Conservation (phyloP, 768 basidiomycete genomes). For the Omphalotus guepiniiformis region DNA sequence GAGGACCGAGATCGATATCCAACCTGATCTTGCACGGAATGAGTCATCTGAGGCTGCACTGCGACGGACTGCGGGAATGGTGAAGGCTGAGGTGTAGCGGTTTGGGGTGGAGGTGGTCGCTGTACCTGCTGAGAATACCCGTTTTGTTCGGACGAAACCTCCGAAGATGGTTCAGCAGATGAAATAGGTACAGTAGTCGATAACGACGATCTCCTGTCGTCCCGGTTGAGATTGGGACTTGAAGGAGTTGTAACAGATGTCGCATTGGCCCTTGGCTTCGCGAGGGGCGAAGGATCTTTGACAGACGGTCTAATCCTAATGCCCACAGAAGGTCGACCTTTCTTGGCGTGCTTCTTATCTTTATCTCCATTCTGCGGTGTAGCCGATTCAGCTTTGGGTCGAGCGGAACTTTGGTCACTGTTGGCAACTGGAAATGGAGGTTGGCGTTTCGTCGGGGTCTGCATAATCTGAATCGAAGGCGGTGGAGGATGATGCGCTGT, state of each 20-base stretch:
- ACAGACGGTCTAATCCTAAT: slow-evolving; percentile 1
- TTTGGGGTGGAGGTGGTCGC: background rate
- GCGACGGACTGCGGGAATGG: slow-evolving; percentile 3
- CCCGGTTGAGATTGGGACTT: background rate
- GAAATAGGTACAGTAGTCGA: background rate
- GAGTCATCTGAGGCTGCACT: slow-evolving; percentile 1
- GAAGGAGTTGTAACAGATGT: background rate
- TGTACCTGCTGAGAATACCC: background rate
- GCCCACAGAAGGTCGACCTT: slow-evolving; percentile 3
- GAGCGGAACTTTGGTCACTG: background rate
- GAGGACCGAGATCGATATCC: slow-evolving; percentile 6
- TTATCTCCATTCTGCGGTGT: slow-evolving; percentile 4
- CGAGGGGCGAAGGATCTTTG: background rate
- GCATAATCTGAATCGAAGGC: background rate
- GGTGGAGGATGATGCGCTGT: background rate
- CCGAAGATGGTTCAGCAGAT: background rate
- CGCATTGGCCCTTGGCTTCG: background rate
- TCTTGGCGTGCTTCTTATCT: slow-evolving; percentile 6
- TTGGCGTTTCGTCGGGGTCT: background rate
- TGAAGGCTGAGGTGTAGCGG: background rate
- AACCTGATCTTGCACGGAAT: slow-evolving; percentile 5
- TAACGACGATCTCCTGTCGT: background rate
- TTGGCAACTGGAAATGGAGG: slow-evolving; percentile 1
- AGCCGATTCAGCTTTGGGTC: background rate
- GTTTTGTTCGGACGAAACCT: background rate